A percentile compares a stretch with the other conserved stretches of the same genome.
Conservation (phyloP, 306 rosid genomes). For the Canavalia ensiformis region DNA sequence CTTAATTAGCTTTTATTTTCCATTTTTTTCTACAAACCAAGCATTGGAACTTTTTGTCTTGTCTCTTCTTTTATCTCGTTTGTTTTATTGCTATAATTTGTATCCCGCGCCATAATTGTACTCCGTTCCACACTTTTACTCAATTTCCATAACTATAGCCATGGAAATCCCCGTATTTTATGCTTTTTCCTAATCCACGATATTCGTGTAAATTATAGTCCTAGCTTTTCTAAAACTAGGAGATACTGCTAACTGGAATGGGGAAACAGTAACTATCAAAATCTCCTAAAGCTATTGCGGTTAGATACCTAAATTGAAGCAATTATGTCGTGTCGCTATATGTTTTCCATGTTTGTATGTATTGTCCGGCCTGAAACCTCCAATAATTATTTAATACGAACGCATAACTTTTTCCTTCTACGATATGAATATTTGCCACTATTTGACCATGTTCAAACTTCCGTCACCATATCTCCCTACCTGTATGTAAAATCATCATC, state of each 20-base stretch:
- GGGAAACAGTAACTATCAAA: slow-evolving; percentile 26
- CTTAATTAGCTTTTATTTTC: neutral
- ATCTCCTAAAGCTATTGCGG: slow-evolving; percentile 24
- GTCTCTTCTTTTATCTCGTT: slow-evolving; percentile 7
- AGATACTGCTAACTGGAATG: neutral
- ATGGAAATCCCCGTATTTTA: neutral
- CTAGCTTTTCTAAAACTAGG: slow-evolving; percentile 29
- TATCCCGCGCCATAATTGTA: slow-evolving; percentile 1
- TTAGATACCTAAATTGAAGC: slow-evolving; percentile 11
- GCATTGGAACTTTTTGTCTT: slow-evolving; percentile 12
- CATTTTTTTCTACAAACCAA: neutral
- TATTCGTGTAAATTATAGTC: slow-evolving; percentile 5
- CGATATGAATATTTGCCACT: neutral
- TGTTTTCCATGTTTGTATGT: slow-evolving; percentile 28
- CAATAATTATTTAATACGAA: neutral
- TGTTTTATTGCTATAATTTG: slow-evolving; percentile 29
- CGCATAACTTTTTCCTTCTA: slow-evolving; percentile 17
- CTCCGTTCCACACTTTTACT: slow-evolving; percentile 1
- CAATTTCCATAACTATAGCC: neutral
- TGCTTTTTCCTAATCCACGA: slow-evolving; percentile 34
- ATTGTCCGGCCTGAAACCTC: slow-evolving; percentile 16
- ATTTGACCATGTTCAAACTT: slow-evolving; percentile 42
- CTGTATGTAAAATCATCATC: slow-evolving; percentile 2
- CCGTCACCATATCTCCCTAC: neutral
- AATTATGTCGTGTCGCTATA: slow-evolving; percentile 22